Conservation (phyloP, 345 rosid species). For the Cardamine occulta region DNA sequence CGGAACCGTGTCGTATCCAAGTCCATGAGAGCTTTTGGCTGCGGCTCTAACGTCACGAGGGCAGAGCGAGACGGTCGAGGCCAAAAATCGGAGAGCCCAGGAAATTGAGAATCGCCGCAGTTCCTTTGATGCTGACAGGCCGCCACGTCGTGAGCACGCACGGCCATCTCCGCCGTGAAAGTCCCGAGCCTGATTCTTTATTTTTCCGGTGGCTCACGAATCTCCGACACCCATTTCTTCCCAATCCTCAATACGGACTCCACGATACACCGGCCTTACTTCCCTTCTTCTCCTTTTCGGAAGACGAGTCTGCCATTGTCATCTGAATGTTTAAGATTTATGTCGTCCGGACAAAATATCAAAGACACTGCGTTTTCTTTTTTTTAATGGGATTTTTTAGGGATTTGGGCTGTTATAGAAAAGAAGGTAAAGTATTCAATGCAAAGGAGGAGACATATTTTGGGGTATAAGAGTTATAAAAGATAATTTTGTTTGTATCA, state of each 20-base stretch:
- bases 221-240: slow-evolving; percentile 99
- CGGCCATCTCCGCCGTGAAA: slow-evolving; percentile 93
- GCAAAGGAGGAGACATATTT: slow-evolving; percentile 5
- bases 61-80: slow-evolving; percentile 73
- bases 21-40: slow-evolving; percentile 86
- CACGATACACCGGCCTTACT: slow-evolving; percentile 67
- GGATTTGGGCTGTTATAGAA: background rate
- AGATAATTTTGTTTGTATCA: slow-evolving; percentile 40
- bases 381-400: background rate
- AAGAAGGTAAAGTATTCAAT: slow-evolving; percentile 5
- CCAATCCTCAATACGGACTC: slow-evolving; percentile 93
- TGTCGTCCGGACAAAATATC: slow-evolving; percentile 26
- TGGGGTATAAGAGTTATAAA: slow-evolving; percentile 18
- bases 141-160: slow-evolving; percentile 99
- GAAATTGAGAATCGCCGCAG: slow-evolving; percentile 84
- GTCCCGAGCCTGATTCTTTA: slow-evolving; percentile 97
- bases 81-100: slow-evolving; percentile 60
- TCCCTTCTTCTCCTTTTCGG: slow-evolving; percentile 36
- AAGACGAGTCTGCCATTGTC: slow-evolving; percentile 33
- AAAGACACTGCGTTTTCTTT: background rate
- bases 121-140: slow-evolving; percentile 81
- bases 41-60: slow-evolving; percentile 94
- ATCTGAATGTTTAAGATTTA: background rate
- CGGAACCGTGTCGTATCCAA: background rate
- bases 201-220: slow-evolving; percentile 91